Percentiles rank a stretch among this genome's conserved stretches.
These are phyloP conservation scores for Yarrowia sp. DNA, from an alignment of 805 yeast genomes.

Conservation along the genomic window DNA sequence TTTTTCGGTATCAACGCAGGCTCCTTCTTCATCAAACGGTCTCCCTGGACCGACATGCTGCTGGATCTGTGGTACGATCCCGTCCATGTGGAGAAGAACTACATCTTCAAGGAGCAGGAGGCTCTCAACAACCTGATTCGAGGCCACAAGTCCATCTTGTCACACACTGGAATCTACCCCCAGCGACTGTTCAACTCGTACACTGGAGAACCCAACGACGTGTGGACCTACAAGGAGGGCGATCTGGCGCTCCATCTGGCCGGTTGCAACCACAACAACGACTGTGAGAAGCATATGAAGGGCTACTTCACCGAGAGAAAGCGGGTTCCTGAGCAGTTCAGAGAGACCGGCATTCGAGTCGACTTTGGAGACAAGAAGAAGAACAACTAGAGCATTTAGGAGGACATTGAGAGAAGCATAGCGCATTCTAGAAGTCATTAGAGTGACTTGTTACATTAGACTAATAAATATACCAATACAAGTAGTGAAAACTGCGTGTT, in stretches of 20 bases:
- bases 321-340: constrained; percentile 30
- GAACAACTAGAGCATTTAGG: background rate
- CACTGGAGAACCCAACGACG: constrained; percentile 40
- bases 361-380: background rate
- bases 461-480: no score
- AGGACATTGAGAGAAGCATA: no score
- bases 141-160: constrained; percentile 42
- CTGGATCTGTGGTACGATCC: constrained; percentile 49
- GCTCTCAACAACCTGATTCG: constrained; percentile 43
- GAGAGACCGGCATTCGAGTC: constrained; percentile 15
- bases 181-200: constrained; percentile 48
- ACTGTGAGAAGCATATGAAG: constrained; percentile 13
- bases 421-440: no score
- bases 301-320: background rate
- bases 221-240: constrained; percentile 42
- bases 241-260: constrained; percentile 49
- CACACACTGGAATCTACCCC: constrained; percentile 47
- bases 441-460: no score
- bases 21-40: constrained; percentile 47
- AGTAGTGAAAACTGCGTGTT: no score
- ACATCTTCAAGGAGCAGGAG: constrained; percentile 46
- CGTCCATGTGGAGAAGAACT: constrained; percentile 38
- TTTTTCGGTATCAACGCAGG: constrained; percentile 48
- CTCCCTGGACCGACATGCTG: constrained; percentile 43
- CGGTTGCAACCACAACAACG: constrained; percentile 42